These are phyloP conservation scores for Calonectria pseudoreteaudii DNA, from an alignment of 2,329 filamentous ascomycete species.

Conservation along the genomic window DNA sequence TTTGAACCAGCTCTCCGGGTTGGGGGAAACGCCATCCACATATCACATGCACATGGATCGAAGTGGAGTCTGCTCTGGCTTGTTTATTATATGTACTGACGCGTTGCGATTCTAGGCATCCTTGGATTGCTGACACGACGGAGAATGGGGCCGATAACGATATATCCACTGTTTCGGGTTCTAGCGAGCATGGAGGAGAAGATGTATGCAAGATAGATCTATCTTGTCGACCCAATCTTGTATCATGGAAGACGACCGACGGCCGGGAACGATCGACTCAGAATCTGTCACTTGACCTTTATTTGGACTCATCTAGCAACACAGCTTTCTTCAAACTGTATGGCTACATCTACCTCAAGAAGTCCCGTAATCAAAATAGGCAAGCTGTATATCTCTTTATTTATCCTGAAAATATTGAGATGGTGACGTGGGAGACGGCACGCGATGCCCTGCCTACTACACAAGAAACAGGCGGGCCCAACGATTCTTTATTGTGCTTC, in stretches of 20 bases:
- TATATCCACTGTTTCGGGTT: constrained; percentile 1
- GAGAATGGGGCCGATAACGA: background rate
- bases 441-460: background rate
- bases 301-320: background rate
- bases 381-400: background rate
- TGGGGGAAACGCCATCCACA: background rate
- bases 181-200: background rate
- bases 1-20: constrained; percentile 16
- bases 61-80: constrained; percentile 15
- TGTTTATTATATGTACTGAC: background rate
- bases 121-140: background rate
- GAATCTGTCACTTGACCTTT: background rate
- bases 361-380: background rate
- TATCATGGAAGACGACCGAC: background rate
- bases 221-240: background rate
- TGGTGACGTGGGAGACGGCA: background rate
- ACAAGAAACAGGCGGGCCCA: background rate
- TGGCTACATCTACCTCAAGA: background rate
- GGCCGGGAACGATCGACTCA: background rate
- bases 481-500: background rate
- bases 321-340: constrained; percentile 5
- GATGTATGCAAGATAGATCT: background rate
- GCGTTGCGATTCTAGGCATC: background rate
- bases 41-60: background rate
- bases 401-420: background rate